Conservation (phyloP, 331 rosid genomes). For the Malus hybrid region DNA sequence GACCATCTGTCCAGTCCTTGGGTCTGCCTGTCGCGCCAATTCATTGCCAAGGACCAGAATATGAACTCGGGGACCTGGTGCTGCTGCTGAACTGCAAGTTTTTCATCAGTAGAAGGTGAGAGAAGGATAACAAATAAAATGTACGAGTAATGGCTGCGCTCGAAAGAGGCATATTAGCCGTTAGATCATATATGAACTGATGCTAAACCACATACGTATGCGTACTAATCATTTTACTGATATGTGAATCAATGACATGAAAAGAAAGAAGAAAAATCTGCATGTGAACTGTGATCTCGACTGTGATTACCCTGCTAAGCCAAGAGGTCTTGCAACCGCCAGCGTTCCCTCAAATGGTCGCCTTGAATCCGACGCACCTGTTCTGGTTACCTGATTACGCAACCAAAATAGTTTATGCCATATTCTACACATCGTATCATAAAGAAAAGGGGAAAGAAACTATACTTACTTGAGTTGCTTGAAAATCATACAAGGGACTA, state of each 20-base stretch:
- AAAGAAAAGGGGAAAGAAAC: neutral
- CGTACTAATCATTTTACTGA: neutral
- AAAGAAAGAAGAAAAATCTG: neutral
- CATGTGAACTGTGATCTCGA: neutral
- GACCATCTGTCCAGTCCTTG: neutral
- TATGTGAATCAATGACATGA: neutral
- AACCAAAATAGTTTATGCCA: neutral
- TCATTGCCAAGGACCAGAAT: neutral
- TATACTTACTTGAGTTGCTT: slow-evolving; percentile 24
- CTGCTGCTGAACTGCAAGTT: slow-evolving; percentile 14
- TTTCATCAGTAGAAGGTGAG: neutral
- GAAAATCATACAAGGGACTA: neutral
- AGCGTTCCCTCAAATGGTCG: neutral
- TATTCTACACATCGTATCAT: neutral
- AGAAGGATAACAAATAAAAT: neutral
- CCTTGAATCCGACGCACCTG: neutral
- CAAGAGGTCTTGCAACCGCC: neutral
- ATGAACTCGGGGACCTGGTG: neutral
- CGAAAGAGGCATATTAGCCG: neutral
- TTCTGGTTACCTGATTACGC: slow-evolving; percentile 9
- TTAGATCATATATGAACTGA: neutral
- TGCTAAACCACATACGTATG: neutral
- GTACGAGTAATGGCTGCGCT: neutral
- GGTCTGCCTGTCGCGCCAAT: neutral
- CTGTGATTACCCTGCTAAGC: neutral